Base-by-base conservation (phyloP, 495 filamentous ascomycete genomes). In the Penicillium coprophilum region DNA sequence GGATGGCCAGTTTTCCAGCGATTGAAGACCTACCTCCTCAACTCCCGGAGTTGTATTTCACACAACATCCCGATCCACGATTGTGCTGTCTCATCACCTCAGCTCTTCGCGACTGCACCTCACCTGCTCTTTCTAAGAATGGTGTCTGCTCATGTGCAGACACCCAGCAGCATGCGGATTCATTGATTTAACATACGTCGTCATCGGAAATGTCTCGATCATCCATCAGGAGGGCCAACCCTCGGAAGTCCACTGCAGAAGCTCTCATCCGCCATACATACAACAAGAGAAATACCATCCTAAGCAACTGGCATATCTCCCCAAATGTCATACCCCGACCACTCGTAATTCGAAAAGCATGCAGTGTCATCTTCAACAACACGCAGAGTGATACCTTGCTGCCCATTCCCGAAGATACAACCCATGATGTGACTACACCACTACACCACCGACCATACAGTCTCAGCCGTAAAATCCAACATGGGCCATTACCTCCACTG, bases 51-150 rank as follows among this genome's bases (percentile, higher is more conserved):
- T 24, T 51, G 48, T 39, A 51, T 40, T 51, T 28, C 20, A 40
- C 28, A n/a, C 8, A 28, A 28, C 48, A 36, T 2, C 48, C 21
- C 6, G 15, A 27, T 28, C 15, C 34, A 8, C 34, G 34, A 6
- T 39, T 51, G 28, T 51, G 31, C 48, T 51, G 48, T 11, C 21
- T 40, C 34, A 51, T 51, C 34, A 40, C 34, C 6, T 21, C 32
- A 27, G 12, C 31, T 12, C 31, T 51, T 23, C 13, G 23, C 1
- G 8, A 17, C 21, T 28, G 2, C 21, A 40, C 12, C 7, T 13
- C 48, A 19, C 9, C 48, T 1, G 15, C 40, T 28, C 21, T 30
- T 6, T 11, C 9, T 10, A 21, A 51, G 7, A 17, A 19, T 1
- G 23, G 32, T n/a, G 12, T 51, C 13, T 51, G 48, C 12, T 39